Evolutionary conservation across 1,139 yeast genomes (phyloP).

Genomic region (Schizosaccharomyces versatilis): DNA sequence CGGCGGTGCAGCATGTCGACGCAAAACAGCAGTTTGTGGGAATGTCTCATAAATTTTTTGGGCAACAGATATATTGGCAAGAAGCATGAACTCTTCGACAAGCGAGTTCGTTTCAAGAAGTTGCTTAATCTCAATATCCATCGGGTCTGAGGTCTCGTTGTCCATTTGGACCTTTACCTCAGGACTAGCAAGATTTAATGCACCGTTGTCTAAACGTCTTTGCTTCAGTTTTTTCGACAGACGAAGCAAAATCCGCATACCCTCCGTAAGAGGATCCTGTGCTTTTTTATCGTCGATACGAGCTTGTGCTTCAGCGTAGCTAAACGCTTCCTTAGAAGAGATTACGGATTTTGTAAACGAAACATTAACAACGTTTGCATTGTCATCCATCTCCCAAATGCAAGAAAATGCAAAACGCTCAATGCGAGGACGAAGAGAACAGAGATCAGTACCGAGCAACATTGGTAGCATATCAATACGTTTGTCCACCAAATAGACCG

Average conservation of each 20-base stretch:
- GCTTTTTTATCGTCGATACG: conserved; percentile 65
- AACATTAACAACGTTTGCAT: conserved; percentile 69
- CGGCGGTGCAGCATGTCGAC: conserved; percentile 92
- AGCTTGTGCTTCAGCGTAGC: conserved; percentile 80
- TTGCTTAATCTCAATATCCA: conserved; percentile 80
- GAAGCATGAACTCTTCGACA: conserved; percentile 94
- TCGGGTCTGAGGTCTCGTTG: conserved; percentile 90
- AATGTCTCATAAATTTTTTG: conserved; percentile 73
- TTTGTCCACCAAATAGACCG: conserved; percentile 92
- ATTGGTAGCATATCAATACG: conserved; percentile 97
- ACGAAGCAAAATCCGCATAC: conserved; percentile 61
- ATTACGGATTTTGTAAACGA: conserved; percentile 74
- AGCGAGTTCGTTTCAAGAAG: conserved; percentile 76
- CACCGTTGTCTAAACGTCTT: conserved; percentile 81
- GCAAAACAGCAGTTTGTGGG: conserved; percentile 95
- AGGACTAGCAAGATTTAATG: conserved; percentile 87
- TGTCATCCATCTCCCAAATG: conserved; percentile 75
- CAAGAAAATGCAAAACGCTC: conserved; percentile 93
- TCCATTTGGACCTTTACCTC: conserved; percentile 96
- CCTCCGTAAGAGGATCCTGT: conserved; percentile 64
- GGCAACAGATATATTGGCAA: conserved; percentile 92
- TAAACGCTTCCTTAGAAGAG: conserved; percentile 79
- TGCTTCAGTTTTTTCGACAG: conserved; percentile 70
- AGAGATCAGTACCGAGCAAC: conserved; percentile 81
- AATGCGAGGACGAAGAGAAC: conserved; percentile 86